Evolutionary conservation across 1,139 yeast genomes (phyloP), one percentile per base, ranked within the genome.

Genomic region (Protomyces gravidus): DNA sequence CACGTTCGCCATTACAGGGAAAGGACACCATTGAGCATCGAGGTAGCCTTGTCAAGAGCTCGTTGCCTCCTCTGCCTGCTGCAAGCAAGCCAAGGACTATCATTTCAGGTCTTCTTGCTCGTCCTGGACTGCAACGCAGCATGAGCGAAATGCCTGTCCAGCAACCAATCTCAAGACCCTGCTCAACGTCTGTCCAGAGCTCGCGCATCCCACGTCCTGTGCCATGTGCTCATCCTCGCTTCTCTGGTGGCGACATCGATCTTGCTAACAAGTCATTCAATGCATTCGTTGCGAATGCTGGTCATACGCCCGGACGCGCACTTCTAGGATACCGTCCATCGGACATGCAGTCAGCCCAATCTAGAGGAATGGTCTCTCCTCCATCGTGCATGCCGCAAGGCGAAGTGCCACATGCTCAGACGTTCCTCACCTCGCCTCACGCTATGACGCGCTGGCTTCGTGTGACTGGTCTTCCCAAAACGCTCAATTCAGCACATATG

Each of bases 361-460:
- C 36, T 15, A 5, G 13, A 30, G 36, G n/a, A 15, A 13, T 13
- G 11, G 13, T 30, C 23, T n/a, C 42, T 15, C 9, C 42, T 2
- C 21, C 42, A 15, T 15, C 42, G n/a, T 13, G 13, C 32, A 7
- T 36, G 2, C 42, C 42, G n/a, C 36, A 30, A 15, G 19, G 19
- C 5, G 42, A 36, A 2, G n/a, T 23, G 17, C 42, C 11, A 5
- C 17, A n/a, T 11, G 42, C 17, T 17, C 42, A 36, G 42, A 36
- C 42, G 19, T 17, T n/a, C 4, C 42, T 15, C 19, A 23, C 42
- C 9, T n/a, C 23, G 9, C 15, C 17, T 19, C 42, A 15, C 15
- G 48, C 56, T 2, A 51, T 64, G 15, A 64, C 63, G 36, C 59
- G 65, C 23, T 63, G 51, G 42, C 60, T 64, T 33, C 61, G 63